Evolutionary conservation across 768 basidiomycete species (phyloP).

Genomic region (Cystobasidium tubakii): DNA sequence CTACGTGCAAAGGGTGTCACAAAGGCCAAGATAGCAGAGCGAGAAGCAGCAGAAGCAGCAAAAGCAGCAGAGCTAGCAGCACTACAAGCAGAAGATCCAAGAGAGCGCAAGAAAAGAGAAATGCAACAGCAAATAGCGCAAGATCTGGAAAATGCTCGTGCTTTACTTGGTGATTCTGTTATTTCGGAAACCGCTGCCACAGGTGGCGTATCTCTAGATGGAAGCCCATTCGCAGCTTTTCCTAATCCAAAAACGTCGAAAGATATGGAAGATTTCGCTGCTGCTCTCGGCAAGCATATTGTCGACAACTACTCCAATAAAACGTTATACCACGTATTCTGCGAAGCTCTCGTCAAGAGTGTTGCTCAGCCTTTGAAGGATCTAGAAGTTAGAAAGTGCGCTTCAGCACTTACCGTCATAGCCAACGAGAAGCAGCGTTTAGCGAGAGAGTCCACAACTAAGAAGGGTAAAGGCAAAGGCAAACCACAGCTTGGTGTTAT

Average conservation of each 20-base stretch:
- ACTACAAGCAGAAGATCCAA: constrained; percentile 60
- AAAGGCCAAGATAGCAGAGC: constrained; percentile 86
- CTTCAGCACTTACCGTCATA: constrained; percentile 72
- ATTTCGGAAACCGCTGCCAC: constrained; percentile 9
- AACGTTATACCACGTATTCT: constrained; percentile 73
- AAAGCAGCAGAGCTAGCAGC: constrained; percentile 54
- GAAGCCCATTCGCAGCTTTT: constrained; percentile 58
- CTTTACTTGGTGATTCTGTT: constrained; percentile 67
- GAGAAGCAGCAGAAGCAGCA: constrained; percentile 68
- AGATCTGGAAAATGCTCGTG: constrained; percentile 76
- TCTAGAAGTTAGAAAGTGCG: constrained; percentile 83
- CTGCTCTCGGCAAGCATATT: constrained; percentile 65
- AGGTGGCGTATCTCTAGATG: neutral
- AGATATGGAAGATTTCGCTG: constrained; percentile 71
- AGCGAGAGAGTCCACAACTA: constrained; percentile 75
- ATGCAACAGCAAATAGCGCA: constrained; percentile 76
- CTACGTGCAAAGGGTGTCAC: constrained; percentile 87
- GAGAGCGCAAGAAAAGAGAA: constrained; percentile 68
- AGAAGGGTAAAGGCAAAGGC: constrained; percentile 65
- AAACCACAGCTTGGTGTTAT: constrained; percentile 70
- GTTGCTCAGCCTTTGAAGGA: constrained; percentile 74
- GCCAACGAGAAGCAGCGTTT: constrained; percentile 95
- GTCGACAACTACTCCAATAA: constrained; percentile 73
- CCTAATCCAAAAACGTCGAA: constrained; percentile 82
- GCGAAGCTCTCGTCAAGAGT: constrained; percentile 74